Percentiles rank a stretch among this genome's conserved stretches.
Evolutionary conservation across 176 grass and related monocot species (phyloP).

Genomic region (Stipa capillata): DNA sequence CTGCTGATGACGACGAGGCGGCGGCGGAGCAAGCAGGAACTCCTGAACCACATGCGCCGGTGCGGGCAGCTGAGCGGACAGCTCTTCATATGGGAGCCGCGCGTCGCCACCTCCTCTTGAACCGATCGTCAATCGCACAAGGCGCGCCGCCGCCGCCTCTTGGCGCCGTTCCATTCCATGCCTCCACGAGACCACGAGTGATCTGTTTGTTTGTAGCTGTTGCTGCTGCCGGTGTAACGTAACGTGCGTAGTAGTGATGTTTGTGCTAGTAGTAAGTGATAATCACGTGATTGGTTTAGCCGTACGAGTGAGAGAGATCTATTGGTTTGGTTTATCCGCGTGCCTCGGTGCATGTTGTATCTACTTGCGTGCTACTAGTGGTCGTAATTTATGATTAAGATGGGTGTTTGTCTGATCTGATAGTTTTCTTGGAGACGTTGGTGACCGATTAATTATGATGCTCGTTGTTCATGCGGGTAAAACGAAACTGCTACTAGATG

Average conservation of each 20-base stretch:
- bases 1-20: slow-evolving; percentile 68
- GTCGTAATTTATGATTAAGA: slow-evolving; percentile 14
- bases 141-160: background rate
- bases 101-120: slow-evolving; percentile 70
- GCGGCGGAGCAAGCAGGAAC: slow-evolving; percentile 59
- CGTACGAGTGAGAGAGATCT: background rate
- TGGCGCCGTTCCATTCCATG: background rate
- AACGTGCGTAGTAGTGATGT: slow-evolving; percentile 16
- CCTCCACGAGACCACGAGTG: background rate
- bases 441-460: background rate
- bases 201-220: slow-evolving; percentile 16
- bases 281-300: slow-evolving; percentile 34
- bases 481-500: too few species aligned
- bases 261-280: slow-evolving; percentile 24
- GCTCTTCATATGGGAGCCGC: slow-evolving; percentile 76
- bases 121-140: background rate
- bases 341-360: slow-evolving; percentile 23
- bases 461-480: background rate
- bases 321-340: slow-evolving; percentile 23
- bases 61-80: slow-evolving; percentile 50
- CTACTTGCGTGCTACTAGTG: slow-evolving; percentile 8
- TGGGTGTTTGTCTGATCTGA: background rate
- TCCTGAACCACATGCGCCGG: slow-evolving; percentile 61
- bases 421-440: background rate
- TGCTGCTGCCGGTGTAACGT: slow-evolving; percentile 7